Evolutionary conservation across 768 basidiomycete genomes (phyloP).

Genomic region (Pleurotus tuoliensis): DNA sequence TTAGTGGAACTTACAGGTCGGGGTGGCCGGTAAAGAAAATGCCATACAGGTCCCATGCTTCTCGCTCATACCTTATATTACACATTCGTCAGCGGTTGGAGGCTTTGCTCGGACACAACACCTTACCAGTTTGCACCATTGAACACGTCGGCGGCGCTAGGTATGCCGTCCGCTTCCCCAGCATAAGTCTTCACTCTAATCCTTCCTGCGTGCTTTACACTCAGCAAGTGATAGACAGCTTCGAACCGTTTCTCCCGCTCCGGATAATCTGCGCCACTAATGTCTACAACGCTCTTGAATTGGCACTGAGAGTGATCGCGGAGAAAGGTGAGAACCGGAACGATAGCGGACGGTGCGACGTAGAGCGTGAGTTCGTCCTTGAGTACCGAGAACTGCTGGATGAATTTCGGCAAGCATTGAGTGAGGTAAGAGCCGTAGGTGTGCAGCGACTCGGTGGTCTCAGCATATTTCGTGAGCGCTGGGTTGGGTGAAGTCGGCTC

Average conservation of each 20-base stretch:
- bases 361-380: conserved; percentile 95
- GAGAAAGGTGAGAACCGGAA: conserved; percentile 87
- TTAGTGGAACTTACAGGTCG: conserved; percentile 67
- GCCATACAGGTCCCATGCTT: conserved; percentile 97
- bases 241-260: conserved; percentile 93
- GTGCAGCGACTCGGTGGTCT: conserved; percentile 77
- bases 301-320: conserved; percentile 95
- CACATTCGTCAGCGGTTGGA: no score
- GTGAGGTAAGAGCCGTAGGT: conserved; percentile 90
- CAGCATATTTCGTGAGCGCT: conserved; percentile 64
- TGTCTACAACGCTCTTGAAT: conserved; percentile 90
- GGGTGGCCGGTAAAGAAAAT: conserved; percentile 97
- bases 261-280: conserved; percentile 94
- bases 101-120: no score
- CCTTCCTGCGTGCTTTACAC: conserved; percentile 70
- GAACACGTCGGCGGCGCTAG: conserved; percentile 75
- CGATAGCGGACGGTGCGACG: conserved; percentile 72
- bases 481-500: conserved; percentile 91
- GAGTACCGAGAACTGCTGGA: conserved; percentile 96
- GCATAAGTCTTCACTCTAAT: conserved; percentile 98
- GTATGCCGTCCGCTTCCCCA: conserved; percentile 88
- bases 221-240: conserved; percentile 93
- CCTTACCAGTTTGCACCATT: conserved; percentile 90
- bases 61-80: conserved; percentile 81
- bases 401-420: conserved; percentile 92